Evolutionary conservation across 176 grass and related monocot genomes (phyloP).

Genomic region (Tillandsia fasciculata): DNA sequence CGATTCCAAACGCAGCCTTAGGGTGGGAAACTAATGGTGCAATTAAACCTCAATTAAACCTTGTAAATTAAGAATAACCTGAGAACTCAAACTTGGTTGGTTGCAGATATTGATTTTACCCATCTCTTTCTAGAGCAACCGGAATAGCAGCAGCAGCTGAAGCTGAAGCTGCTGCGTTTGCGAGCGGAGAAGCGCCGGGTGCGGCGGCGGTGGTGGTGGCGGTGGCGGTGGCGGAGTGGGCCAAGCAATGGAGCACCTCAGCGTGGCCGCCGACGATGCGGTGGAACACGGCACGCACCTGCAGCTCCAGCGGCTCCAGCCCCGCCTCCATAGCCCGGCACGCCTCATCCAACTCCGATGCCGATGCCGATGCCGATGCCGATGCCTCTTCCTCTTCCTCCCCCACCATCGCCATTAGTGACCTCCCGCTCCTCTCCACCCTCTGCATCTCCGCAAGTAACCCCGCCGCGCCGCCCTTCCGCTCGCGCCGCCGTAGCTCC

Average conservation of each 20-base stretch:
- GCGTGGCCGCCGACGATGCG: constrained; percentile 47
- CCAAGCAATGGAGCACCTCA: constrained; percentile 48
- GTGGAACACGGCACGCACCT: constrained; percentile 84
- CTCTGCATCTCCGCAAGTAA: constrained; percentile 71
- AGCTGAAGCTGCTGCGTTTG: constrained; percentile 13
- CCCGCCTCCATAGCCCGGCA: constrained; percentile 58
- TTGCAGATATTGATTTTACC: too few species aligned
- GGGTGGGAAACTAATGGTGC: too few species aligned
- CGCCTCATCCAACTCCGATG: constrained; percentile 43
- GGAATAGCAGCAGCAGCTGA: constrained; percentile 10
- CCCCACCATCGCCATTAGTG: constrained; percentile 48
- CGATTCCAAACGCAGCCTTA: too few species aligned
- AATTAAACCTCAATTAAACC: too few species aligned
- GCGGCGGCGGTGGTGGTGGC: neutral
- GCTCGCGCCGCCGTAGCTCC: constrained; percentile 51
- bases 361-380: constrained; percentile 23
- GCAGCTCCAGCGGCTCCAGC: constrained; percentile 55
- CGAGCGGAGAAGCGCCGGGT: too few species aligned
- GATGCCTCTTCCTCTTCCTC: constrained; percentile 17
- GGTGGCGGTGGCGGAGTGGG: constrained; percentile 32
- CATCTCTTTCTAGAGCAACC: too few species aligned
- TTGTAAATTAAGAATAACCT: too few species aligned
- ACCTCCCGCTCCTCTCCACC: constrained; percentile 41
- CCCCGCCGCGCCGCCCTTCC: constrained; percentile 29
- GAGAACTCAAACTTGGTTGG: too few species aligned